Conservation (phyloP, 768 basidiomycete genomes). For the Pisolithus tinctorius region DNA sequence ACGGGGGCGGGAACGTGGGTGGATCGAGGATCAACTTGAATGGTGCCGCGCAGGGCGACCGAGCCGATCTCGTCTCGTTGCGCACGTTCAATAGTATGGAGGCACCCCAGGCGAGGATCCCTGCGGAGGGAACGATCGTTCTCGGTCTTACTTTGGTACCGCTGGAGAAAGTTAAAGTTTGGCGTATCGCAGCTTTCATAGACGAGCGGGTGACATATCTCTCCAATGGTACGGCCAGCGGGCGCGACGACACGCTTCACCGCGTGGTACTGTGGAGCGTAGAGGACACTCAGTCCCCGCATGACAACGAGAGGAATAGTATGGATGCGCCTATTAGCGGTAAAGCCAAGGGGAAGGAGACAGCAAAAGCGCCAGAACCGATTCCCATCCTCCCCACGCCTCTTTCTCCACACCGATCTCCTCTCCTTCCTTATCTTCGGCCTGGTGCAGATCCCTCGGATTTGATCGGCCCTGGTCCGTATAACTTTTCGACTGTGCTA, state of each 20-base stretch:
- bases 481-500: slow-evolving; percentile 10
- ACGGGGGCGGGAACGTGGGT: background rate
- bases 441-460: slow-evolving; percentile 15
- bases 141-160: slow-evolving; percentile 81
- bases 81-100: background rate
- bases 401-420: slow-evolving; percentile 23
- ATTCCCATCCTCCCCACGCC: slow-evolving; percentile 25
- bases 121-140: slow-evolving; percentile 52
- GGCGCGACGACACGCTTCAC: slow-evolving; percentile 5
- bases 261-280: slow-evolving; percentile 13
- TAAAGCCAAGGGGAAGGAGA: slow-evolving; percentile 12
- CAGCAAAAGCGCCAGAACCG: background rate
- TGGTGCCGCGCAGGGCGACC: background rate
- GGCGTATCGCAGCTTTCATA: slow-evolving; percentile 62
- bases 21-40: background rate
- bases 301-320: slow-evolving; percentile 7
- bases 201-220: slow-evolving; percentile 42
- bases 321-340: background rate
- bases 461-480: slow-evolving; percentile 22
- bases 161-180: slow-evolving; percentile 77
- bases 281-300: slow-evolving; percentile 10
- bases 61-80: background rate
- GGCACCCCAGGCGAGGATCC: slow-evolving; percentile 7
- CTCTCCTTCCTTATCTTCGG: slow-evolving; percentile 12
- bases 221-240: background rate